phyloP scores from a whole-genome alignment of 371 early-diverging fungal species.

The Apophysomyces ossiformis region DNA sequence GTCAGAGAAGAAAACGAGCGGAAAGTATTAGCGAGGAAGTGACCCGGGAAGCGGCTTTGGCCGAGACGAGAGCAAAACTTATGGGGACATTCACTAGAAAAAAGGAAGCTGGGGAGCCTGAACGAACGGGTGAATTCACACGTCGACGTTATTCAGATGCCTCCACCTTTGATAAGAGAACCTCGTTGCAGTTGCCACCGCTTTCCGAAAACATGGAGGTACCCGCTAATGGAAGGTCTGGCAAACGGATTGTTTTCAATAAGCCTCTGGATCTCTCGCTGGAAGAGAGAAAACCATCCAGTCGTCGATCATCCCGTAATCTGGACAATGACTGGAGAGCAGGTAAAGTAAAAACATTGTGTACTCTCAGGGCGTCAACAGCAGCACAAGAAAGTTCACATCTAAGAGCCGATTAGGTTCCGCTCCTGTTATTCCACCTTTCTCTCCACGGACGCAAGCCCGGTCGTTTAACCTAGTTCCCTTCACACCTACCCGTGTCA shows the following conservation, averaged over 20 bases:
- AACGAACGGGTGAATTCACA: conserved; percentile 11
- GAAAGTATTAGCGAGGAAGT: conserved; percentile 25
- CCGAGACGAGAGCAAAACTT: conserved; percentile 46
- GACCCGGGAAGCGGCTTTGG: conserved; percentile 37
- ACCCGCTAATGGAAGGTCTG: conserved; percentile 12
- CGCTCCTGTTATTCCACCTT: conserved; percentile 16
- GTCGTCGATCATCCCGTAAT: conserved; percentile 42
- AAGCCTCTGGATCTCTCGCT: conserved; percentile 31
- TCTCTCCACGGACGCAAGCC: conserved; percentile 13
- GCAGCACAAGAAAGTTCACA: neutral
- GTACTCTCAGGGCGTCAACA: neutral
- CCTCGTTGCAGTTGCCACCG: conserved; percentile 33
- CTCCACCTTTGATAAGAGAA: conserved; percentile 26
- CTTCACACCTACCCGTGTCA: conserved; percentile 48
- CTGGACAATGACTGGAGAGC: conserved; percentile 44
- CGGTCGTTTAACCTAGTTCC: conserved; percentile 48
- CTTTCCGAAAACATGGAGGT: conserved; percentile 28
- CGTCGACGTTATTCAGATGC: conserved; percentile 46
- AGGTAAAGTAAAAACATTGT: conserved; percentile 14
- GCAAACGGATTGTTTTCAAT: conserved; percentile 33
- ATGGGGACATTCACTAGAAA: conserved; percentile 30
- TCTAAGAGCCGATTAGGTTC: conserved; percentile 16
- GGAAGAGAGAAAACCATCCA: conserved; percentile 20
- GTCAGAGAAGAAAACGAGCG: conserved; percentile 31
- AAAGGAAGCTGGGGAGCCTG: conserved; percentile 8